Evolutionary conservation across 805 yeast species (phyloP).

Genomic region (Candida insectalens): DNA sequence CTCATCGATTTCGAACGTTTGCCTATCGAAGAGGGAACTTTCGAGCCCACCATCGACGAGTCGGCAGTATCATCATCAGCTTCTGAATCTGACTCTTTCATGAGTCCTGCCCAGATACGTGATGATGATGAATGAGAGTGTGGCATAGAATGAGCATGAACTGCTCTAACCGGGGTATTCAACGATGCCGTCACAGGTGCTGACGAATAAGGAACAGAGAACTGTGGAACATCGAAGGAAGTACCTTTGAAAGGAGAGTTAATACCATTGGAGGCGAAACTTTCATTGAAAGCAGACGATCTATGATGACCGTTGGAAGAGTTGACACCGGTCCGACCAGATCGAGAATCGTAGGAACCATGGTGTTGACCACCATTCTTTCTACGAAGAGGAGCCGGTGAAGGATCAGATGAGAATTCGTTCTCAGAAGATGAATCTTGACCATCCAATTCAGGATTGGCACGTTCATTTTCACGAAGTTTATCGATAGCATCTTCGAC

Average conservation of each 20-base stretch:
- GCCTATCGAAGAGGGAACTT: conserved; percentile 29
- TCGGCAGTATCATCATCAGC: conserved; percentile 27
- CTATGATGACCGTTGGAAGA: neutral
- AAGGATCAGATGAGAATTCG: conserved; percentile 1
- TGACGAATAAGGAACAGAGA: conserved; percentile 58
- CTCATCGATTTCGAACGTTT: conserved; percentile 63
- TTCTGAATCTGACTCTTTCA: conserved; percentile 23
- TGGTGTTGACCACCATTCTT: neutral
- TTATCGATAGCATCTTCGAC: conserved; percentile 56
- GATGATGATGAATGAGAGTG: conserved; percentile 1
- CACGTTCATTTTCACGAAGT: conserved; percentile 27
- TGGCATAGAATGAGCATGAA: neutral
- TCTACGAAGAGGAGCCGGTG: neutral
- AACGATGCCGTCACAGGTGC: conserved; percentile 74
- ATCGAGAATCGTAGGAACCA: neutral
- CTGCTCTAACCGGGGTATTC: conserved; percentile 6
- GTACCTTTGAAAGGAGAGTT: conserved; percentile 22
- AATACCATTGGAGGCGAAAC: conserved; percentile 7
- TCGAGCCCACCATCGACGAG: conserved; percentile 25
- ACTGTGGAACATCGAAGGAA: conserved; percentile 23
- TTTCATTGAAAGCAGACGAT: conserved; percentile 1
- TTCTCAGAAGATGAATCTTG: conserved; percentile 1
- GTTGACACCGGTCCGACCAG: neutral
- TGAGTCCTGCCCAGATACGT: neutral
- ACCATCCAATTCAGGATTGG: conserved; percentile 3